Conservation (phyloP, 2,329 filamentous ascomycete species). For the Colletotrichum tamarilloi region DNA sequence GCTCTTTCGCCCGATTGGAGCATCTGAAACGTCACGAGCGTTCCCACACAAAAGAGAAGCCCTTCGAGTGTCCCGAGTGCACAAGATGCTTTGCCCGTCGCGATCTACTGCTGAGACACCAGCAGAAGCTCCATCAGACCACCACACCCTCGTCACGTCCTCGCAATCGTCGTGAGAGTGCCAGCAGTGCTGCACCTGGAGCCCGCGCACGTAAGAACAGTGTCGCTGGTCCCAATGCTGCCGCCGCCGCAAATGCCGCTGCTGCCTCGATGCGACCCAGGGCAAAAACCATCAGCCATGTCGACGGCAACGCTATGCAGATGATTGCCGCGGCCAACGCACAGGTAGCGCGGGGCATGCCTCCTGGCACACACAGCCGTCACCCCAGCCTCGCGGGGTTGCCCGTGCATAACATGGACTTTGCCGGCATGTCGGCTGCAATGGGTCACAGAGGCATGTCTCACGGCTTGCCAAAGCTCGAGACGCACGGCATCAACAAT, state of each 20-base stretch:
- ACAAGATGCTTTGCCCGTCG: slow-evolving; percentile 93
- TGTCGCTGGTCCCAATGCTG: slow-evolving; percentile 69
- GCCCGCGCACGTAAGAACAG: slow-evolving; percentile 92
- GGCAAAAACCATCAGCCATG: slow-evolving; percentile 96
- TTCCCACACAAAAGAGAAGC: slow-evolving; percentile 99
- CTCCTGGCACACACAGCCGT: slow-evolving; percentile 64
- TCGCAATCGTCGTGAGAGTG: slow-evolving; percentile 90
- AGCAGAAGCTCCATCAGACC: slow-evolving; percentile 98
- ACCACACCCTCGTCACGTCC: slow-evolving; percentile 88
- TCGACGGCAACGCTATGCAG: slow-evolving; percentile 81
- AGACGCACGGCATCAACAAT: slow-evolving; percentile 74
- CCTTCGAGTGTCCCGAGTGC: slow-evolving; percentile 96
- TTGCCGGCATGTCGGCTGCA: slow-evolving; percentile 77
- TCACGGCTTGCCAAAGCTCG: slow-evolving; percentile 82
- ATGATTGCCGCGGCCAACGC: slow-evolving; percentile 73
- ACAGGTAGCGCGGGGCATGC: slow-evolving; percentile 58
- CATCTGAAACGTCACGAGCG: slow-evolving; percentile 97
- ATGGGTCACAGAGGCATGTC: slow-evolving; percentile 74
- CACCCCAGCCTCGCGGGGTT: slow-evolving; percentile 81
- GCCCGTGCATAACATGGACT: slow-evolving; percentile 68
- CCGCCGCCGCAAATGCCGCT: slow-evolving; percentile 58
- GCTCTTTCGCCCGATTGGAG: slow-evolving; percentile 94
- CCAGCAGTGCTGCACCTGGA: slow-evolving; percentile 72
- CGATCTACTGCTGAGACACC: slow-evolving; percentile 91
- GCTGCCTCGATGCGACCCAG: slow-evolving; percentile 80